Conservation (phyloP, 1,284 basidiomycete species). For the Melampsora larici-populina region DNA sequence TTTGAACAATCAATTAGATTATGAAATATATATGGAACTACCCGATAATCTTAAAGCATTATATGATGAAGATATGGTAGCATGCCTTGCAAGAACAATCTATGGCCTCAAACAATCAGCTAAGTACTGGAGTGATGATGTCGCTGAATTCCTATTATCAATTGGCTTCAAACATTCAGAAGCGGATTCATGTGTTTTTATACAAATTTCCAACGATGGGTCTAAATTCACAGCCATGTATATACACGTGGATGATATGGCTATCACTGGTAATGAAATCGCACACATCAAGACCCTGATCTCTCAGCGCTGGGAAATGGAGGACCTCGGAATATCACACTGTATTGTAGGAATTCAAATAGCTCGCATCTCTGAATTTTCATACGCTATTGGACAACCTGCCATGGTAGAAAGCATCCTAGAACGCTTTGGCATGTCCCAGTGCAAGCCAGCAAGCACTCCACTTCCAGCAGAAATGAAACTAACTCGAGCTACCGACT, state of each 20-base stretch:
- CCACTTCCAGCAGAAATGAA: background rate
- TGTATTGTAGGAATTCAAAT: background rate
- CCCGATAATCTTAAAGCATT: background rate
- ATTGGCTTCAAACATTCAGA: background rate
- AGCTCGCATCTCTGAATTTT: background rate
- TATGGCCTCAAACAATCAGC: constrained; percentile 8
- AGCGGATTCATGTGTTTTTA: background rate
- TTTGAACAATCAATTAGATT: constrained; percentile 30
- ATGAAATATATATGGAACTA: no score
- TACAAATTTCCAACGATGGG: background rate
- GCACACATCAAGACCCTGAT: background rate
- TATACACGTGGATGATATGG: background rate
- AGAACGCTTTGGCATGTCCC: background rate
- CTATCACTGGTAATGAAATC: background rate
- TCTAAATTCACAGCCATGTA: background rate
- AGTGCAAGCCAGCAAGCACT: no score
- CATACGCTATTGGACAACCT: no score
- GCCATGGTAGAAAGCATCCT: background rate
- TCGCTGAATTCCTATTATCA: background rate
- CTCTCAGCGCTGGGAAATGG: background rate
- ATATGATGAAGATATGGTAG: background rate
- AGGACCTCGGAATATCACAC: background rate
- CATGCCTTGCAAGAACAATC: background rate
- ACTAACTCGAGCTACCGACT: background rate
- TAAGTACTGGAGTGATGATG: background rate